Evolutionary conservation across 768 basidiomycete genomes (phyloP), one percentile per base, ranked within the genome.

Genomic region (Coprinopsis strossmayeri): DNA sequence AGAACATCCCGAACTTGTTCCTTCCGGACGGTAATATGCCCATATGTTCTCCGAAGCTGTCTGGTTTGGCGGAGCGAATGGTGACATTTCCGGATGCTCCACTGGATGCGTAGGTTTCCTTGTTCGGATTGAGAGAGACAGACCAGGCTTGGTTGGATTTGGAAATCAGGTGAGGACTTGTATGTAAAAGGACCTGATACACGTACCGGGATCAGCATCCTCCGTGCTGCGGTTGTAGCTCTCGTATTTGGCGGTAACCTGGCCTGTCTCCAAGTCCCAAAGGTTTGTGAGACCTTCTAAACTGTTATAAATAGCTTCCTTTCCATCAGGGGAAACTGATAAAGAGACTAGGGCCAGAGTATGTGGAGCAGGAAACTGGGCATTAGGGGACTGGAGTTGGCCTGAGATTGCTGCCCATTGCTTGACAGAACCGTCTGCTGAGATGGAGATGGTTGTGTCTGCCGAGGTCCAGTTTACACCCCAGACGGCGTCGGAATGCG

Each of bases 291-390:
- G 76, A 1, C 93, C 93, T 57, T 95, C 92, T 17, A 94, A 70
- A 47, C 85, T 85, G 58, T 91, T 91, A 56, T 82, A 86, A 38
- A 96, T 63, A 0, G 81, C 90, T 25, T 66, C 68, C 40, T 67
- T 71, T 5, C 89, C 93, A 41, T 80, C 73, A 0, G 77, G 73
- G 17, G 82, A 76, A 5, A 79, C 79, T 15, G 88, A 90, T 27
- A 95, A 66, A 3, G 91, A 91, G 15, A 90, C 79, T 54, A 92
- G 79, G 2, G 88, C 92, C 17, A 95, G 81, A 5, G 89, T 82
- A 66, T 95, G 89, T n/a, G 84, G 73, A 30, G 79, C 66, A 15
- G 82, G 79, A 27, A 82, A 69, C 1, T 60, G 52, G 52, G 74
- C 59, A 70, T 73, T 74, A 7, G 72, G 59, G 10, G 70, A 69